A percentile compares a stretch with the other conserved stretches of the same genome.
These are phyloP conservation scores for Fusarium sp. DNA, from an alignment of 2,329 filamentous ascomycete genomes.

Conservation along the genomic window DNA sequence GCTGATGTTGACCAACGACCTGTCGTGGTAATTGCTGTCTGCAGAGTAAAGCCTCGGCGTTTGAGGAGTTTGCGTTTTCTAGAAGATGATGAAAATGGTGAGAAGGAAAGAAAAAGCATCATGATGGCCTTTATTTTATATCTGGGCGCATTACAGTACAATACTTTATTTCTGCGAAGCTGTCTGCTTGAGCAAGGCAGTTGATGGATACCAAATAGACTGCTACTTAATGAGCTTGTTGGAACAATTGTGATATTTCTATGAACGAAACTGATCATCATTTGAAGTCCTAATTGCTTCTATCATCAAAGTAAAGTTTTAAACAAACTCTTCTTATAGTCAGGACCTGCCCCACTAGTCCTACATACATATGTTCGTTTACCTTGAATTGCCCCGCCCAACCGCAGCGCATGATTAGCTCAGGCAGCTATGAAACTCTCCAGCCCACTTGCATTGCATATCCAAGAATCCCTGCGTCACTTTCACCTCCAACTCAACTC, in stretches of 20 bases:
- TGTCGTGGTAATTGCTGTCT: slow-evolving; percentile 53
- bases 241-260: neutral
- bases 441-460: slow-evolving; percentile 21
- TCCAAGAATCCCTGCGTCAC: slow-evolving; percentile 41
- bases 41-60: slow-evolving; percentile 35
- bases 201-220: slow-evolving; percentile 36
- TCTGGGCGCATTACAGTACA: slow-evolving; percentile 3
- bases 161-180: slow-evolving; percentile 6
- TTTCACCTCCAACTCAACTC: slow-evolving; percentile 28
- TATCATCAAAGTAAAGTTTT: neutral
- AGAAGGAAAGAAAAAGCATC: slow-evolving; percentile 7
- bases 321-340: slow-evolving; percentile 8
- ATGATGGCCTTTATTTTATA: neutral
- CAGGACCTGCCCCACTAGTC: slow-evolving; percentile 2
- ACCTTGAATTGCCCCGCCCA: slow-evolving; percentile 29
- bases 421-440: slow-evolving; percentile 45
- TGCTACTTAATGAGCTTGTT: neutral
- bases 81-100: slow-evolving; percentile 8
- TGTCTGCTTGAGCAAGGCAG: neutral
- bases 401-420: slow-evolving; percentile 37
- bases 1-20: slow-evolving; percentile 56
- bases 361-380: slow-evolving; percentile 1
- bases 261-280: neutral
- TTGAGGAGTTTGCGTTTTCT: slow-evolving; percentile 42
- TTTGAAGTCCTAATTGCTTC: neutral